Evolutionary conservation across 1,139 yeast genomes (phyloP), one percentile per base, ranked within the genome.

Genomic region (Zygosaccharomyces pseudobailii): DNA sequence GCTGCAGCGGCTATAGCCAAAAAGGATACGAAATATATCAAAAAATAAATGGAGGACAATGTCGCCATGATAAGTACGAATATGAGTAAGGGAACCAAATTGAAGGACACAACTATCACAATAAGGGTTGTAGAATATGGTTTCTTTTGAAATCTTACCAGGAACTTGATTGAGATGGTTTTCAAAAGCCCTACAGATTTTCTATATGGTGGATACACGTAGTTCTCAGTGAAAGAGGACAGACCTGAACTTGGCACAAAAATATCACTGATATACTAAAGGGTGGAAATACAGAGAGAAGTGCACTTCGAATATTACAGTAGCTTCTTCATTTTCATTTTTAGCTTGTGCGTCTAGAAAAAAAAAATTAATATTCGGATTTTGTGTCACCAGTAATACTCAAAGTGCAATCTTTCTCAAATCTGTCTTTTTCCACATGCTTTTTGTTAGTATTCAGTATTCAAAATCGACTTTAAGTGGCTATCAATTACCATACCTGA

Each of bases 1-100:
- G 61, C 55, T 5, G 50, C 24, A 9, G 52, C 24, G 10, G 54
- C 54, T 23, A 54, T 49, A 4, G 46, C 27, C 13, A 56, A 34
- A 37, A 57, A 58, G 20, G 55, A 40, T 5, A 46, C 41, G 20
- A 58, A 40, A 45, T 58, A 56, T 20, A 55, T 28, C 31, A 55
- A 34, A 33, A 57, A 54, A 34, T 51, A 49, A 13, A 54, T 19
- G 19, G 54, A 40, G 19, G 61, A 51, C 10, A 54, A 32, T n/a
- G 54, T 32, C 3, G 54, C 48, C 57, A 57, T 53, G 44, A 52
- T 46, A n/a, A 40, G 22, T 19, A 44, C 36, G 23, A 47, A 44
- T 5, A 47, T 13, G 19, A 50, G 36, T 30, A 50, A n/a, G 6
- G 56, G 48, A 13, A 48, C 30, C 4, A 41, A 45, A 34, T 48